A percentile compares a stretch with the other conserved stretches of the same genome.
Conservation (phyloP, 192 early-diverging fungal genomes). For the Mortierella antarctica region DNA sequence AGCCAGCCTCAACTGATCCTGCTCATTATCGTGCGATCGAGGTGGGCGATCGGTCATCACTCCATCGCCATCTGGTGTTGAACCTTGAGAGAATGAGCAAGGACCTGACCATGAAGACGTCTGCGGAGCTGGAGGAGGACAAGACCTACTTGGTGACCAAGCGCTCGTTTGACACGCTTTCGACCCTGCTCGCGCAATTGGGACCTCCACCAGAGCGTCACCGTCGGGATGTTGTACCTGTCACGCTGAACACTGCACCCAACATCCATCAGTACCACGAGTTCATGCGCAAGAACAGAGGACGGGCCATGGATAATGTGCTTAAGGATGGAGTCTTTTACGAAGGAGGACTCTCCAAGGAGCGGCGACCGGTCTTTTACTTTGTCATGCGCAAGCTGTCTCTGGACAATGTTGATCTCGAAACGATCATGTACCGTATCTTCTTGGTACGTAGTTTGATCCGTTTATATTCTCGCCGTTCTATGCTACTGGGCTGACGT, state of each 20-base stretch:
- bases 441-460: conserved; percentile 62
- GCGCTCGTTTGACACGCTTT: conserved; percentile 81
- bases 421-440: conserved; percentile 81
- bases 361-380: conserved; percentile 83
- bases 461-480: background rate
- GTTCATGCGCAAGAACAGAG: conserved; percentile 78
- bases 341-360: conserved; percentile 81
- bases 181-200: conserved; percentile 85
- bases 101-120: conserved; percentile 65
- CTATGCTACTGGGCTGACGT: conserved; percentile 6
- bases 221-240: conserved; percentile 60
- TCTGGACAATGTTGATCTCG: conserved; percentile 85
- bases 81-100: conserved; percentile 76
- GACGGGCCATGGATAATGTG: conserved; percentile 74
- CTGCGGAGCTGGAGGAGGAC: conserved; percentile 45
- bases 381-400: conserved; percentile 83
- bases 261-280: conserved; percentile 63
- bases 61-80: conserved; percentile 75
- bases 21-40: conserved; percentile 56
- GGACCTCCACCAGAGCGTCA: conserved; percentile 85
- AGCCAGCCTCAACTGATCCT: conserved; percentile 59
- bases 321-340: conserved; percentile 81
- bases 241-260: conserved; percentile 50
- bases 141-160: conserved; percentile 65
- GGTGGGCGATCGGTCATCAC: conserved; percentile 48